phyloP scores from a whole-genome alignment of 805 yeast species.

The Lachancea cidri region DNA sequence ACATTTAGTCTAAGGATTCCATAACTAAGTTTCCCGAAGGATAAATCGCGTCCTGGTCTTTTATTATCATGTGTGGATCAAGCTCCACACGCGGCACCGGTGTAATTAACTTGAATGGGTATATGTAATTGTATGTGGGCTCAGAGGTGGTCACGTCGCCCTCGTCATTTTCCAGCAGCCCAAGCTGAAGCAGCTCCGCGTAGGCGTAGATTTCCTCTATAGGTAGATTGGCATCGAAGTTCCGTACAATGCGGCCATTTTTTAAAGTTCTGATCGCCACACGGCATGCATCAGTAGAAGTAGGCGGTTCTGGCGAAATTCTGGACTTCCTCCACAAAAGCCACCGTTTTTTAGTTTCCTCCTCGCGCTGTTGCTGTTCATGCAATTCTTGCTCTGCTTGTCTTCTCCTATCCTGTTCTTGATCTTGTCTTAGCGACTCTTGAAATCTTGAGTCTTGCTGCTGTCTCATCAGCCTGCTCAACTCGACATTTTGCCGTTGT shows the following conservation, averaged over 20 bases:
- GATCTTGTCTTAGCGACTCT: slow-evolving; percentile 63
- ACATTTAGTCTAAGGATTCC: slow-evolving; percentile 28
- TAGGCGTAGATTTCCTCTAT: slow-evolving; percentile 67
- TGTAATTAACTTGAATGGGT: slow-evolving; percentile 45
- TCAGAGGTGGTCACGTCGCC: slow-evolving; percentile 4
- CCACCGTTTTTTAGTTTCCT: slow-evolving; percentile 37
- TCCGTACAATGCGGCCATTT: slow-evolving; percentile 54
- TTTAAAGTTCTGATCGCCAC: slow-evolving; percentile 63
- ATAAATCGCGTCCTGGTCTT: slow-evolving; percentile 44
- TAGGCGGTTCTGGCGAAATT: slow-evolving; percentile 24
- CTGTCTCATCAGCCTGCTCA: slow-evolving; percentile 51
- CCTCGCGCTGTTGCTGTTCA: slow-evolving; percentile 9
- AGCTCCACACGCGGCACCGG: slow-evolving; percentile 55
- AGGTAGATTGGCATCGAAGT: slow-evolving; percentile 41
- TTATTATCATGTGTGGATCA: slow-evolving; percentile 30
- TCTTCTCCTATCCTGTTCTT: slow-evolving; percentile 40
- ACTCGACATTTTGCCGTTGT: slow-evolving; percentile 56
- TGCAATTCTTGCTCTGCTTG: slow-evolving; percentile 17
- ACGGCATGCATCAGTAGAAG: slow-evolving; percentile 41
- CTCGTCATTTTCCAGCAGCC: slow-evolving; percentile 19
- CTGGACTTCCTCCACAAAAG: slow-evolving; percentile 42
- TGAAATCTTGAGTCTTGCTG: slow-evolving; percentile 79
- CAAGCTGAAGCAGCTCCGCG: slow-evolving; percentile 47
- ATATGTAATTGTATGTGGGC: slow-evolving; percentile 40
- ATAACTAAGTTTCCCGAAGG: slow-evolving; percentile 65